Evolutionary conservation across 495 filamentous ascomycete species (phyloP).

Genomic region (Penicillium fimorum): DNA sequence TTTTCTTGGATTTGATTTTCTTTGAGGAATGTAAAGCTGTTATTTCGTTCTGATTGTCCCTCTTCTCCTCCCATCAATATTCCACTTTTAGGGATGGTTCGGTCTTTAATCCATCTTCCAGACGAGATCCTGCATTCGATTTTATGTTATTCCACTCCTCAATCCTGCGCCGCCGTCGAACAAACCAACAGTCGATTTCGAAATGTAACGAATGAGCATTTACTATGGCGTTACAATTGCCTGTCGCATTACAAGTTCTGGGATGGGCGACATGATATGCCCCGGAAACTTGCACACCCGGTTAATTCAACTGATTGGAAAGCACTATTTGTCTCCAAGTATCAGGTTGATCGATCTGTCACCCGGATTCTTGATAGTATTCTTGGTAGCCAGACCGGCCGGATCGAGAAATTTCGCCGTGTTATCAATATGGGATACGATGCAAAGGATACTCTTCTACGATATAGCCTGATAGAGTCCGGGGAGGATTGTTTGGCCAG

Average conservation of each 20-base stretch:
- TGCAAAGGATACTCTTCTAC: conserved; percentile 79
- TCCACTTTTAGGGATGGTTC: conserved; percentile 34
- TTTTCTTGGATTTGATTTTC: neutral
- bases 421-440: conserved; percentile 78
- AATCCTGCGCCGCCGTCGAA: conserved; percentile 47
- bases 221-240: conserved; percentile 82
- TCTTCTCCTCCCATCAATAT: neutral
- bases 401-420: conserved; percentile 64
- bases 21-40: neutral
- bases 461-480: conserved; percentile 58
- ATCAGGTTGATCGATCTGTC: conserved; percentile 53
- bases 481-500: conserved; percentile 77
- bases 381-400: conserved; percentile 62
- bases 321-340: conserved; percentile 61
- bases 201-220: conserved; percentile 61
- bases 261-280: conserved; percentile 64
- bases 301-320: conserved; percentile 74
- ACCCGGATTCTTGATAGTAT: conserved; percentile 64
- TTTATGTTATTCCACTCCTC: conserved; percentile 57
- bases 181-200: conserved; percentile 62
- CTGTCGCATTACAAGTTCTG: conserved; percentile 64
- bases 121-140: conserved; percentile 75
- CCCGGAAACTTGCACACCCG: conserved; percentile 49
- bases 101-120: conserved; percentile 53
- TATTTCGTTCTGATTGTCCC: neutral